Conservation (phyloP, 2,329 filamentous ascomycete genomes). For the Macrophomina phaseolina region DNA sequence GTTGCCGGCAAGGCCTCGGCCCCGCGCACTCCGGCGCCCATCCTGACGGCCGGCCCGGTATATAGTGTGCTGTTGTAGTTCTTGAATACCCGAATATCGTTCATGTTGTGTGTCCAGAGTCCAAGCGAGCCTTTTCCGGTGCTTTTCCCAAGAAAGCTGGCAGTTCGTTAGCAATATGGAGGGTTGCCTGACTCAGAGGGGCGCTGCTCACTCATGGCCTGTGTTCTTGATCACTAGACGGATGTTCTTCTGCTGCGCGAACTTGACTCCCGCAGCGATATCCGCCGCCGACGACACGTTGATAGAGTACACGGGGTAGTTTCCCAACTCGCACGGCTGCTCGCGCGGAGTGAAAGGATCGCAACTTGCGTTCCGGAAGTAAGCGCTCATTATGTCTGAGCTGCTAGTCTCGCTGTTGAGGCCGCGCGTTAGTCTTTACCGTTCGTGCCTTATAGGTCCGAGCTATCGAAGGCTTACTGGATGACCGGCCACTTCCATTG, state of each 20-base stretch:
- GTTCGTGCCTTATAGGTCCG: background rate
- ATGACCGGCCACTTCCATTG: conserved; percentile 35
- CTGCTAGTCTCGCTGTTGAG: background rate
- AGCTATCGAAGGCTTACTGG: background rate
- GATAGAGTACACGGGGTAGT: conserved; percentile 6
- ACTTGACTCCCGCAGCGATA: conserved; percentile 33
- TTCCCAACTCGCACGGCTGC: conserved; percentile 9
- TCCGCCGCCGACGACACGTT: conserved; percentile 27
- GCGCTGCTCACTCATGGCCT: conserved; percentile 41
- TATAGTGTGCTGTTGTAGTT: conserved; percentile 37
- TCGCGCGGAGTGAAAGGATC: conserved; percentile 6
- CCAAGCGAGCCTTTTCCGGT: conserved; percentile 40
- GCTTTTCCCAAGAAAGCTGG: conserved; percentile 38
- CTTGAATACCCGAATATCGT: conserved; percentile 37
- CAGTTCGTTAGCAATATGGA: conserved; percentile 23
- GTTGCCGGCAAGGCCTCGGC: conserved; percentile 38
- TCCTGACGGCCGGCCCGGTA: conserved; percentile 36
- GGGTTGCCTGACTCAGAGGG: conserved; percentile 26
- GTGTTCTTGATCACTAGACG: conserved; percentile 45
- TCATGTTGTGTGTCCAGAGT: conserved; percentile 45
- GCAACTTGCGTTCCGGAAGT: conserved; percentile 20
- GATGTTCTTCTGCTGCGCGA: conserved; percentile 40
- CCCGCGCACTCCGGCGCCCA: conserved; percentile 41
- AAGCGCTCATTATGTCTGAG: background rate
- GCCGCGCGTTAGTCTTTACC: background rate